phyloP scores from a whole-genome alignment of 2,329 filamentous ascomycete genomes.

The Fusarium decemcellulare region DNA sequence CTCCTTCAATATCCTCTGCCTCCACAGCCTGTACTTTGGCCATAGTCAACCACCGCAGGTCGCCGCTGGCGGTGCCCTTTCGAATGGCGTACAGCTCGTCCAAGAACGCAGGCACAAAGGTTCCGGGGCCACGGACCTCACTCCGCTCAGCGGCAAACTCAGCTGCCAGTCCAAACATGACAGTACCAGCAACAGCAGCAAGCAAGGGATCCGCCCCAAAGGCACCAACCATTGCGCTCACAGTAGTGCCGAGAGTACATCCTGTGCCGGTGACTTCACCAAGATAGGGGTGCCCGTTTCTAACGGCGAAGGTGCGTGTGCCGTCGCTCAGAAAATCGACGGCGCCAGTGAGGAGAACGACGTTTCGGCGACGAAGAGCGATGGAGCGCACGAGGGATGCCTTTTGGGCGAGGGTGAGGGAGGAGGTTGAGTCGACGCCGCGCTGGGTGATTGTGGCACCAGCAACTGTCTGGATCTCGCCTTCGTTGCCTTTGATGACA shows the following conservation, averaged over 20 bases:
- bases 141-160: constrained; percentile 75
- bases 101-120: constrained; percentile 87
- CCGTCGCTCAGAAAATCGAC: constrained; percentile 87
- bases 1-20: constrained; percentile 41
- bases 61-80: constrained; percentile 61
- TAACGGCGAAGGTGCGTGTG: constrained; percentile 73
- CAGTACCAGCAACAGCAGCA: constrained; percentile 79
- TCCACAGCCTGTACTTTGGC: constrained; percentile 63
- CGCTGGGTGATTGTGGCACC: constrained; percentile 73
- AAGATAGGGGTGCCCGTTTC: constrained; percentile 82
- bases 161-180: constrained; percentile 83
- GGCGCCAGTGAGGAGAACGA: constrained; percentile 87
- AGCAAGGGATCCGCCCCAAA: constrained; percentile 75
- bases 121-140: constrained; percentile 84
- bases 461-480: constrained; percentile 83
- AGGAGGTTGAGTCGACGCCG: constrained; percentile 85
- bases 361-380: constrained; percentile 72
- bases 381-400: constrained; percentile 75
- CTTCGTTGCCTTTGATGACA: constrained; percentile 94
- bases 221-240: constrained; percentile 82
- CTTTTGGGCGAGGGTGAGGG: constrained; percentile 64
- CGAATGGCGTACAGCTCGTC: constrained; percentile 75
- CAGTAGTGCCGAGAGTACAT: constrained; percentile 86
- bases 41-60: constrained; percentile 65
- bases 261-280: constrained; percentile 84